Evolutionary conservation across 441 rosid genomes (phyloP).

Genomic region (Croton laevigatus): DNA sequence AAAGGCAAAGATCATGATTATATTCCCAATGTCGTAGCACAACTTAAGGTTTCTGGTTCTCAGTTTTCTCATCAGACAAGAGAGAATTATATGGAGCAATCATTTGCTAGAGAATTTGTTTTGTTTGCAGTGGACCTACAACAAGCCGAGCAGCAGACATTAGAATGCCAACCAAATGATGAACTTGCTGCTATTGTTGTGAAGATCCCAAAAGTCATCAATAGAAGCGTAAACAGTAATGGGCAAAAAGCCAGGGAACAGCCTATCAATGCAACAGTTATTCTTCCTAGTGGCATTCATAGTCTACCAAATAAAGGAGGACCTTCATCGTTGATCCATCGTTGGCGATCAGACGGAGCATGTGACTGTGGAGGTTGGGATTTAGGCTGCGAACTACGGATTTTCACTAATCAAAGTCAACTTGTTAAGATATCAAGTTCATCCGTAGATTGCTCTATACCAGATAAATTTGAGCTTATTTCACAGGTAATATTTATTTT

Average conservation of each 20-base stretch:
- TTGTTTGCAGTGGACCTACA: constrained; percentile 55
- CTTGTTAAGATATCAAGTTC: constrained; percentile 32
- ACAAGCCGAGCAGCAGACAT: constrained; percentile 37
- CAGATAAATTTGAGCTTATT: constrained; percentile 58
- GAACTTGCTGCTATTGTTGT: constrained; percentile 89
- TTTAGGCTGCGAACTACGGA: constrained; percentile 73
- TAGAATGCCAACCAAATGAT: constrained; percentile 51
- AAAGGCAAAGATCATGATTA: constrained; percentile 61
- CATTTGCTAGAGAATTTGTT: constrained; percentile 58
- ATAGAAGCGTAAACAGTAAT: constrained; percentile 26
- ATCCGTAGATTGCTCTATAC: constrained; percentile 35
- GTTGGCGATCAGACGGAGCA: constrained; percentile 90
- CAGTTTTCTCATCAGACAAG: constrained; percentile 27
- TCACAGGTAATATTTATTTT: constrained; percentile 47
- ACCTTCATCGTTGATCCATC: constrained; percentile 80
- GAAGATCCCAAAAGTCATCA: constrained; percentile 42
- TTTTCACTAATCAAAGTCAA: constrained; percentile 50
- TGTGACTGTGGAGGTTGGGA: constrained; percentile 99
- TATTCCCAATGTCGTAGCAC: constrained; percentile 67
- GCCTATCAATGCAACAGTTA: constrained; percentile 46
- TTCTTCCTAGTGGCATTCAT: constrained; percentile 88
- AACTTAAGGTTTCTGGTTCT: constrained; percentile 70
- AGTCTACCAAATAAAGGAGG: constrained; percentile 82
- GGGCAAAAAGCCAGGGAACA: constrained; percentile 5
- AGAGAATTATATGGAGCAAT: constrained; percentile 32